Base-by-base conservation (phyloP, 192 early-diverging fungal genomes). In the Mortierella claussenii region DNA sequence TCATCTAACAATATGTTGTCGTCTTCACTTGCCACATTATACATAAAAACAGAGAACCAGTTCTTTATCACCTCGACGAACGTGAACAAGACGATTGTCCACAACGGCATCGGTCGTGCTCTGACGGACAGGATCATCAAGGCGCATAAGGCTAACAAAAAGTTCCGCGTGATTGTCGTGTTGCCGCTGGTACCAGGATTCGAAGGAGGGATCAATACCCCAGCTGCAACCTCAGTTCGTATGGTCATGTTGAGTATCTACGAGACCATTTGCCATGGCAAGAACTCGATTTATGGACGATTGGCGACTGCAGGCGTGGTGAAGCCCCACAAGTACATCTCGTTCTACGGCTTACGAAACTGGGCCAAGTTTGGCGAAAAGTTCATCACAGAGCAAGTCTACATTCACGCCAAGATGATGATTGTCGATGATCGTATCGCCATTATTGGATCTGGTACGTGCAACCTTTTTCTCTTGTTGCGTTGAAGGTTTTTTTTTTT, bases 391-490 rank as follows among this genome's bases (percentile, higher is more conserved):
- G 94, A 96, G 65, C 89, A 92, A 64, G 87, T 96, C 12, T 96
- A 96, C 68, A 90, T 96, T 44, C 94, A 96, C 81, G 87, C 93
- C 60, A 91, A 95, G 81, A 85, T 93, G 49, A 90, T 96, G 89
- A 92, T 96, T 60, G 90, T 94, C 18, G 95, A 96, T 60, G 95
- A 96, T 69, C 84, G 86, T 10, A 82, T 85, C 28, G 93, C 89
- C 23, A 87, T 96, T 24, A 90, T 92, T 68, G 95, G 95, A 3
- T 93, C 91, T 24, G 87, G 80, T 78, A 13, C 7, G 37, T 40
- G 7, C 13, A 10, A 40, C 8, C 13, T 40, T 32, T 40, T 37
- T 4, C 13, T 21, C 13, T n/a, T n/a, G n/a, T n/a, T n/a, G n/a
- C n/a, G n/a, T n/a, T n/a, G n/a, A n/a, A n/a, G n/a, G n/a, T n/a